Base-by-base conservation (phyloP, 2,329 filamentous ascomycete genomes). In the Sclerotiophoma versabilis region DNA sequence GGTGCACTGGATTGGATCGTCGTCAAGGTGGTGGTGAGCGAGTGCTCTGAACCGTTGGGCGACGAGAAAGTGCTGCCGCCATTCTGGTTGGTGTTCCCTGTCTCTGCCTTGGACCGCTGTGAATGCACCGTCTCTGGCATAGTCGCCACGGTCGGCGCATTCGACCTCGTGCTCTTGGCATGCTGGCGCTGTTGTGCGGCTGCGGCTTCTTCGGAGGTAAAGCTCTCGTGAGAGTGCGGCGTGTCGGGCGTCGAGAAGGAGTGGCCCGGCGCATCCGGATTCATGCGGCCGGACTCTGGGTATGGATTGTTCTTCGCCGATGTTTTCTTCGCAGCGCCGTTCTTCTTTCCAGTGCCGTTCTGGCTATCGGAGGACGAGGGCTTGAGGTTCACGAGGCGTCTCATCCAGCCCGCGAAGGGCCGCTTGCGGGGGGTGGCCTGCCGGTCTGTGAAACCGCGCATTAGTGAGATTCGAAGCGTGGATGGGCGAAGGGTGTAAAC, bases 371-470 rank as follows among this genome's bases (percentile, higher is more conserved):
- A 85, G 26, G 87, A 89, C 2, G 87, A 89, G 4, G 87, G 87
- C 76, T 96, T 97, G 77, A 96, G 88, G 74, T 89, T 93, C 58
- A 92, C 88, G 52, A 98, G 85, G 70, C 93, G 93, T 82, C 93
- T 96, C 81, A 99, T 92, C 90, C 93, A 96, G 64, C 88, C 91
- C 39, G 93, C 86, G 73, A 98, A 98, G 20, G 93, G 93, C 60
- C 91, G 87, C 66, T 92, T 88, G 62, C 92, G 89, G 82, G 63
- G 87, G 85, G 75, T 92, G 85, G 75, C 92, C 89, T 92, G 76
- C 65, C 59, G 76, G 45, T 54, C 51, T 54, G 34, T 54, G 33
- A 26, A 54, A 14, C 51, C 51, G 48, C 52, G 54, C 50, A 64
- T 71, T 49, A 70, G 70, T 66, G 34, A 27, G 27, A 44, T 22